Evolutionary conservation across 2,329 filamentous ascomycete species (phyloP), one percentile per base, ranked within the genome.

Genomic region (Penicillium sp.): DNA sequence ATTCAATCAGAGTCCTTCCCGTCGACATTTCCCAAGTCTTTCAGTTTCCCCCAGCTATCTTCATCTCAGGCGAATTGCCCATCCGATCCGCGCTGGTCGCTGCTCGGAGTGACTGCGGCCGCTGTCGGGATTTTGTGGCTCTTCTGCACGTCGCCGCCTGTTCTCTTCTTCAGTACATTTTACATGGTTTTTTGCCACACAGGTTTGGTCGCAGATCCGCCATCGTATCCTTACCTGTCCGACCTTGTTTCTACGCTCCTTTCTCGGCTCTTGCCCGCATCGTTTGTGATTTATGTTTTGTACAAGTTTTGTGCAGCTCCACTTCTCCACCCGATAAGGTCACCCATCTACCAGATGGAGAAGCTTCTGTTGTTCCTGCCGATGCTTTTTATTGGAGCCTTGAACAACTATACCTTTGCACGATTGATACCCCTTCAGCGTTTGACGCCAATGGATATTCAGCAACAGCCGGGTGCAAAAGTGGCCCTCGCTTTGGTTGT

Each of bases 341-440:
- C 71, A 37, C 75, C 76, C 1, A 71, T 72, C 17, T 78, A 78
- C 53, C 94, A 96, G 72, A 69, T 96, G 45, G 94, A 96, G 71
- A 97, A 96, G 81, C 91, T 92, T 0, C 77, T 98, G 2, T 82
- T 98, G 31, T 98, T 92, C 90, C 82, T 99, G 0, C 93, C 93
- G 1, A 89, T 88, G 7, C 92, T 90, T 71, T 99, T 96, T 90
- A 86, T 97, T 41, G 95, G 93, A 15, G 89, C 91, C 1, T 78
- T 99, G 66, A 94, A 94, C 71, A 98, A 98, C 77, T 96, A 97
- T 76, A 98, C 95, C 0, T 91, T 99, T 70, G 90, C 92, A 69
- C 73, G 74, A 10, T 90, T 91, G 77, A 97, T 99, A 62, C 95
- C 95, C 0, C 95, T 99, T 65, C 87, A 92, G 75, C 89, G 95